A percentile compares a stretch with the other conserved stretches of the same genome.
phyloP scores from a whole-genome alignment of 192 early-diverging fungal species.

The Umbelopsis sp. region DNA sequence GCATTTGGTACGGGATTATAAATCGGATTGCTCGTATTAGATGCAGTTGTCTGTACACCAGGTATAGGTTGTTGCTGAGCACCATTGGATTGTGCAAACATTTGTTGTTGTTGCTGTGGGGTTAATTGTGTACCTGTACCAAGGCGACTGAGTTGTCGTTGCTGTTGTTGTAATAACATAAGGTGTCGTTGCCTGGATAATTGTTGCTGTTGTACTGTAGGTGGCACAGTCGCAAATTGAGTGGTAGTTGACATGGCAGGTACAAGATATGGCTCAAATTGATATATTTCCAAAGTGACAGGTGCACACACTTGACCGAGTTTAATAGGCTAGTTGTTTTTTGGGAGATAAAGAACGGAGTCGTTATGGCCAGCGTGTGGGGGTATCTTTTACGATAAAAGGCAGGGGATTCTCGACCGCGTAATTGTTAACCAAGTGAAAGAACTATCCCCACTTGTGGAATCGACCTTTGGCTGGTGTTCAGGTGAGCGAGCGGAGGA shows the following conservation, averaged over 20 bases:
- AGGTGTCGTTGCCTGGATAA: conserved; percentile 24
- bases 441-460: too few species aligned
- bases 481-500: too few species aligned
- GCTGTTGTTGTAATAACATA: conserved; percentile 8
- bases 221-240: conserved; percentile 7
- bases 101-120: conserved; percentile 7
- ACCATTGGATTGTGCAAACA: conserved; percentile 3
- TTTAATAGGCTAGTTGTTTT: not conserved
- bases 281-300: conserved; percentile 2
- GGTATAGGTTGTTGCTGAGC: conserved; percentile 2
- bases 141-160: not conserved
- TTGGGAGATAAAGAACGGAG: too few species aligned
- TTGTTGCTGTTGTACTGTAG: conserved; percentile 17
- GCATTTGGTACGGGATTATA: conserved; percentile 5
- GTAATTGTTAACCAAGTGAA: not conserved
- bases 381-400: not conserved
- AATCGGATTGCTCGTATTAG: not conserved
- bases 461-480: too few species aligned
- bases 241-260: conserved; percentile 15
- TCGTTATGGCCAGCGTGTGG: not conserved
- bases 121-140: conserved; percentile 20
- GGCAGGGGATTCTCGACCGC: not conserved
- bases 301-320: not conserved
- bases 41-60: not conserved
- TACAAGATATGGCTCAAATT: conserved; percentile 1